phyloP scores from a whole-genome alignment of 805 yeast genomes.

The Ogataea methanolica region DNA sequence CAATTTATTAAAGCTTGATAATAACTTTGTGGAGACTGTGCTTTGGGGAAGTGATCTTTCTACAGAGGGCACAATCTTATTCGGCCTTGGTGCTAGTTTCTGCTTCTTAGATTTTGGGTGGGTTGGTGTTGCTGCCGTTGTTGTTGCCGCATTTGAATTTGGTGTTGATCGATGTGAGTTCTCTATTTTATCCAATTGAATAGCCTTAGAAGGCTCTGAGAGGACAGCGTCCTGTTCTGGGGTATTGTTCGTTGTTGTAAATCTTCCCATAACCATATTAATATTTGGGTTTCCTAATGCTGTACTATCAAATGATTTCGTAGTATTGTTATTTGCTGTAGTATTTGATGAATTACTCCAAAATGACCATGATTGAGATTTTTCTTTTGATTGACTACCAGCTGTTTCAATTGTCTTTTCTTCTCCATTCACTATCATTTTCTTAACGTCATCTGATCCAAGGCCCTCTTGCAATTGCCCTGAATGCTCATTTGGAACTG shows the following conservation, averaged over 20 bases:
- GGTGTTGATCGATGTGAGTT: background rate
- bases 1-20: constrained; percentile 10
- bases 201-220: constrained; percentile 17
- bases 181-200: background rate
- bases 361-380: constrained; percentile 26
- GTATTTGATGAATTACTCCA: constrained; percentile 13
- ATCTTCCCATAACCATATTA: constrained; percentile 1
- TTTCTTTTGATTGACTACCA: constrained; percentile 2
- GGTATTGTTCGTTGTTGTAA: background rate
- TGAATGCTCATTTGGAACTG: too few relatives aligned
- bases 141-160: background rate
- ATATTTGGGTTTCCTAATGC: constrained; percentile 2
- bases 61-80: constrained; percentile 26
- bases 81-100: constrained; percentile 10
- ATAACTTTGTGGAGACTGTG: constrained; percentile 7
- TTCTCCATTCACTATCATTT: constrained; percentile 9
- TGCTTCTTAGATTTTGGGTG: constrained; percentile 10
- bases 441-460: constrained; percentile 7
- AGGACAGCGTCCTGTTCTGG: constrained; percentile 18
- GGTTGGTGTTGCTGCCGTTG: background rate
- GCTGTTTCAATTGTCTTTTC: constrained; percentile 1
- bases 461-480: background rate
- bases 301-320: background rate
- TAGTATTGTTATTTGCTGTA: background rate
- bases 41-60: constrained; percentile 24